Evolutionary conservation across 2,329 filamentous ascomycete species (phyloP), one percentile per base, ranked within the genome.

Genomic region (Parascedosporium putredinis): DNA sequence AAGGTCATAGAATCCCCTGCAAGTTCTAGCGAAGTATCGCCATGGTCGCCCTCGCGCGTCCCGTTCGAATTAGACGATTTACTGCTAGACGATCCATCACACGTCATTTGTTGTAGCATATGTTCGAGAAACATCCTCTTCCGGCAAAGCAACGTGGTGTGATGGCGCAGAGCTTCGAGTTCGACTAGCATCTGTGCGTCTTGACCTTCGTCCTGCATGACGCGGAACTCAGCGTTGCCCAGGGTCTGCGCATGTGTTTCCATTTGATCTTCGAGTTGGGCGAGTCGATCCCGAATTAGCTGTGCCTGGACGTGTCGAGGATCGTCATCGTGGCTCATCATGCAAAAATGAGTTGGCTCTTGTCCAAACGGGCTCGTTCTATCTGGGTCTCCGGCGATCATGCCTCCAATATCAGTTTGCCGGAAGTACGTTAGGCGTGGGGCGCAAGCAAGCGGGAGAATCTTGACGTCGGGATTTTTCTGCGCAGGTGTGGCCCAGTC

Each of bases 341-440:
- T 88, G 66, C 94, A 98, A 55, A 88, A 82, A 65, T 98, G 94
- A 0, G 91, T 96, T 1, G 87, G 84, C 63, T 98, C 93, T 47
- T 94, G 78, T 9, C 93, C 94, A 63, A 98, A 98, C 0, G 86
- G 83, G 63, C 90, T 97, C 12, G 83, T 88, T 36, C 89, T 76
- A 50, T 87, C 83, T 7, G 86, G 78, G 58, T 95, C 88, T n/a
- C 85, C 84, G 46, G 82, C 79, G 53, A 89, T 88, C 20, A 81
- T 77, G 52, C 87, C 83, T 14, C 81, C 82, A 62, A 96, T 93
- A 58, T 98, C 93, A 1, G 93, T 98, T 66, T 98, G 89, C 27
- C 93, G 81, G 71, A 96, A 95, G 65, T 98, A 98, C 0, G 93
- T 97, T 60, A 98, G 86, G 1, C 93, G 81, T n/a, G 93, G 94